phyloP scores from a whole-genome alignment of 768 basidiomycete species.

The Naganishia antarctica region DNA sequence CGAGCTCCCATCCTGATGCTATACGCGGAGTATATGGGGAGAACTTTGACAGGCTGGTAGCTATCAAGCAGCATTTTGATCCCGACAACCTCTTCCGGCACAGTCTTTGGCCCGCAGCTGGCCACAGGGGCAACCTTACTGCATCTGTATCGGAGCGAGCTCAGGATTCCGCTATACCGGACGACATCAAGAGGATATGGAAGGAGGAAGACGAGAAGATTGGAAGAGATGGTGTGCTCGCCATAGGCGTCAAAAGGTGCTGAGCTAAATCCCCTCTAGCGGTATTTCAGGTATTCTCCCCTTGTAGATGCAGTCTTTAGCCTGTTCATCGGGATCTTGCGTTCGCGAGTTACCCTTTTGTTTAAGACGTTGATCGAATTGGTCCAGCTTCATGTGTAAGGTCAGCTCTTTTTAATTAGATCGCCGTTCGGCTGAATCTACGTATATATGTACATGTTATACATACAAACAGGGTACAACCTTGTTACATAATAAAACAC shows the following conservation, averaged over 20 bases:
- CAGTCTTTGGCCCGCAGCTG: conserved; percentile 64
- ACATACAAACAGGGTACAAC: no score
- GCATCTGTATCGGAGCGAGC: background rate
- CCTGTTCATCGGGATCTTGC: no score
- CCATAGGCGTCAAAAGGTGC: background rate
- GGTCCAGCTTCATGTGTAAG: no score
- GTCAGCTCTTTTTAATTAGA: no score
- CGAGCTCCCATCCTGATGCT: conserved; percentile 36
- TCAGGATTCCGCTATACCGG: background rate
- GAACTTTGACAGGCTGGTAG: conserved; percentile 66
- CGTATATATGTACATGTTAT: no score
- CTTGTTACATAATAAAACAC: no score
- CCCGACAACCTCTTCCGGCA: conserved; percentile 70
- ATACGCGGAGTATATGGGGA: conserved; percentile 56
- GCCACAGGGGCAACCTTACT: background rate
- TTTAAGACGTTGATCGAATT: no score
- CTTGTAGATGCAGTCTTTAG: no score
- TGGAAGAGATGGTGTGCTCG: conserved; percentile 13
- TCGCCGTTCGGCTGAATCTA: no score
- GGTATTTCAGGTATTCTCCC: no score
- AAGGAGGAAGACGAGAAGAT: conserved; percentile 16
- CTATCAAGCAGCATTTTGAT: conserved; percentile 71
- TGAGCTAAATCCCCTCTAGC: background rate
- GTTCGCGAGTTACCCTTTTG: no score
- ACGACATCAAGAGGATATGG: conserved; percentile 12